phyloP scores from a whole-genome alignment of 2,329 filamentous ascomycete genomes.

The Diaporthe destruens region DNA sequence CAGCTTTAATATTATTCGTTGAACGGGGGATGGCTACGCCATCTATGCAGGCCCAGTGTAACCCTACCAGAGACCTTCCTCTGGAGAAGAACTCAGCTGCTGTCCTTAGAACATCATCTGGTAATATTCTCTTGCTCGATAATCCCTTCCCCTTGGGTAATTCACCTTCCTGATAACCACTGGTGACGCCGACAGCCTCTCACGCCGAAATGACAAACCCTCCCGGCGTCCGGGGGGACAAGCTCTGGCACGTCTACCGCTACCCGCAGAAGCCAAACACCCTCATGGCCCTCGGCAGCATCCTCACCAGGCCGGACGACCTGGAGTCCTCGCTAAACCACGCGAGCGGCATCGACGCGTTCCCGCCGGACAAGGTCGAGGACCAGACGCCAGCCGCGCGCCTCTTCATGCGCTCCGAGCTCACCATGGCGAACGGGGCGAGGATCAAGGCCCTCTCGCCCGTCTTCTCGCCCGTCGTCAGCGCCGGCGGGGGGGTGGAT shows the following conservation, averaged over 20 bases:
- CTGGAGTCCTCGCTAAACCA: conserved; percentile 7
- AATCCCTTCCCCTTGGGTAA: neutral
- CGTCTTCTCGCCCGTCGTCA: neutral
- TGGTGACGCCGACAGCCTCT: neutral
- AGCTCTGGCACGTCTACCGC: conserved; percentile 27
- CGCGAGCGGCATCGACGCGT: neutral
- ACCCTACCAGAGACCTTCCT: neutral
- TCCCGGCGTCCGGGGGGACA: neutral
- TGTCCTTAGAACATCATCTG: neutral
- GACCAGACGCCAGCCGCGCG: neutral
- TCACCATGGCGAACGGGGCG: neutral
- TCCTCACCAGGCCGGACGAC: neutral
- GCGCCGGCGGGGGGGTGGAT: neutral
- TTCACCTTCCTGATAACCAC: too few relatives aligned
- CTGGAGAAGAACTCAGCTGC: neutral
- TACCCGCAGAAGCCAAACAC: conserved; percentile 16
- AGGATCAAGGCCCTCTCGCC: neutral
- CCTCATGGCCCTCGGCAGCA: conserved; percentile 4
- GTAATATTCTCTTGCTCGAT: neutral
- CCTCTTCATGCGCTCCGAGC: neutral
- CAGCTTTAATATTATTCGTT: neutral
- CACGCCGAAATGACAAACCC: neutral
- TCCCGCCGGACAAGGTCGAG: neutral
- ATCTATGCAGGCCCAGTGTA: neutral
- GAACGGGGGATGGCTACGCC: neutral